Percentiles rank a stretch among this genome's conserved stretches.
Conservation (phyloP, 495 filamentous ascomycete genomes). For the Parathielavia appendiculata region DNA sequence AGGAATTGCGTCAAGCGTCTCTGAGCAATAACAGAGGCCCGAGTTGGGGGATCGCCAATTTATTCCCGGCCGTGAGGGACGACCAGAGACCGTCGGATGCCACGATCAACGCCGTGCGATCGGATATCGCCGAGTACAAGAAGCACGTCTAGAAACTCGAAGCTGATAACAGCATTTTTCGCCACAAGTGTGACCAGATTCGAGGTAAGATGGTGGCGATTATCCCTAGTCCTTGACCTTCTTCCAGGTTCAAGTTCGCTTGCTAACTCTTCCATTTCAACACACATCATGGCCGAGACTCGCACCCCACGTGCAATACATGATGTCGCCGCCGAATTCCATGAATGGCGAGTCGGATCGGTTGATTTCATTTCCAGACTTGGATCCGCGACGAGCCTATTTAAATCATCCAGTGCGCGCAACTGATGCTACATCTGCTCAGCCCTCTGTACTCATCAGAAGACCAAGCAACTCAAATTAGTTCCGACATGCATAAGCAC, state of each 20-base stretch:
- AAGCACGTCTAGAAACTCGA: not conserved
- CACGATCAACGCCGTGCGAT: not conserved
- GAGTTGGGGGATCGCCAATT: too few species aligned
- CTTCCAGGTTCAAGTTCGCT: not conserved
- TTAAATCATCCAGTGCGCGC: not conserved
- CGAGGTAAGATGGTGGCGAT: not conserved
- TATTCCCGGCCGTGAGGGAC: too few species aligned
- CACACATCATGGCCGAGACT: not conserved
- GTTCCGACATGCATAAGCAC: not conserved
- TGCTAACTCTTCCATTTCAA: too few species aligned
- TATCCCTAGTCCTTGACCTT: not conserved
- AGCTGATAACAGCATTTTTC: not conserved
- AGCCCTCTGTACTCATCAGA: too few species aligned
- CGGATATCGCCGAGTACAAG: not conserved
- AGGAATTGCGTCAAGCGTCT: too few species aligned
- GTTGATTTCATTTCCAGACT: not conserved
- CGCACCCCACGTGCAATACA: not conserved
- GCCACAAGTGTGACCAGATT: not conserved
- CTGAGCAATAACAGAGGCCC: too few species aligned
- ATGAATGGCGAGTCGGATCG: constrained; percentile 10
- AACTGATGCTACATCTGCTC: too few species aligned
- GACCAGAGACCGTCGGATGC: too few species aligned
- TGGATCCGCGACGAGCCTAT: not conserved
- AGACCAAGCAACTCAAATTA: too few species aligned
- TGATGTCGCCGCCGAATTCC: not conserved